phyloP scores from a whole-genome alignment of 2,329 filamentous ascomycete genomes.

The Ascochyta rabiei region DNA sequence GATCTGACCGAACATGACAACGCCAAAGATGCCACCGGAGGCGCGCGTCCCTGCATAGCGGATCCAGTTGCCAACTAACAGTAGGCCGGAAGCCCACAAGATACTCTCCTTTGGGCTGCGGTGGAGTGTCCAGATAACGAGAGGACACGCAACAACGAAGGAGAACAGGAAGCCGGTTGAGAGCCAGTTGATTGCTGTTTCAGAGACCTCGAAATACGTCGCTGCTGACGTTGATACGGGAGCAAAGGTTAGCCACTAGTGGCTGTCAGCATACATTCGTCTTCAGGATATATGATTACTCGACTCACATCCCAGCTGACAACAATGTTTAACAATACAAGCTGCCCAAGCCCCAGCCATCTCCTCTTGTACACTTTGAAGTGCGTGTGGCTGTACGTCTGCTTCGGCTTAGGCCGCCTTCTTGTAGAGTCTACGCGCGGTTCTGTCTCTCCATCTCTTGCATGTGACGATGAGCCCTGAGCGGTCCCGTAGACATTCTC shows the following conservation, averaged over 20 bases:
- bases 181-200: slow-evolving; percentile 88
- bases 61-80: slow-evolving; percentile 89
- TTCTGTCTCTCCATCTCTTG: background rate
- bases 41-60: slow-evolving; percentile 74
- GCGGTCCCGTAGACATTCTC: slow-evolving; percentile 1
- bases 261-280: background rate
- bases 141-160: slow-evolving; percentile 75
- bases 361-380: slow-evolving; percentile 76
- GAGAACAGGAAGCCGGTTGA: slow-evolving; percentile 86
- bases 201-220: slow-evolving; percentile 74
- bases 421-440: background rate
- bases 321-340: slow-evolving; percentile 88
- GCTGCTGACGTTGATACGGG: slow-evolving; percentile 78
- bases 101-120: slow-evolving; percentile 80
- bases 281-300: background rate
- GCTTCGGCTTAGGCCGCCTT: slow-evolving; percentile 12
- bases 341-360: slow-evolving; percentile 84
- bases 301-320: slow-evolving; percentile 91
- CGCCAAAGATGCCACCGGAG: slow-evolving; percentile 68
- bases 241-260: slow-evolving; percentile 88
- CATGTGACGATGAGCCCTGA: slow-evolving; percentile 8
- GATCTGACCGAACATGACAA: slow-evolving; percentile 90
- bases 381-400: slow-evolving; percentile 39
- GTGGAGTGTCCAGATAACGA: slow-evolving; percentile 76
- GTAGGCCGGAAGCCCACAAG: slow-evolving; percentile 71